Percentiles rank a stretch among this genome's conserved stretches.
These are phyloP conservation scores for Davidsoniella eucalypti DNA, from an alignment of 2,329 filamentous ascomycete genomes.

Conservation along the genomic window DNA sequence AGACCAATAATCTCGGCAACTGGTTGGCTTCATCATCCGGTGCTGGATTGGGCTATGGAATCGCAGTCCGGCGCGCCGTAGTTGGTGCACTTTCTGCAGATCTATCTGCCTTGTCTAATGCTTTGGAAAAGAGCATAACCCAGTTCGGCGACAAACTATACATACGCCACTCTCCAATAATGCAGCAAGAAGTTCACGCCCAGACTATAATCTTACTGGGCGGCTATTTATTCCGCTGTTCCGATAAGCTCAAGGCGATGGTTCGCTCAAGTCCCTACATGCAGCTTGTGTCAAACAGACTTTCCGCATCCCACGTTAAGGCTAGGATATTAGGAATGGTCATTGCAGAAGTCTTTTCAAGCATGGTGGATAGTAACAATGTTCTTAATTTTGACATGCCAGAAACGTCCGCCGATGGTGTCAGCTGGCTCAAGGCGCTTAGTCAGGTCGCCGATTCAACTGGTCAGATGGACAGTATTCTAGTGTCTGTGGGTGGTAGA, in stretches of 20 bases:
- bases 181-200: conserved; percentile 77
- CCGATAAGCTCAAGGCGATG: conserved; percentile 49
- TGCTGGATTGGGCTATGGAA: conserved; percentile 44
- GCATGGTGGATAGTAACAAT: conserved; percentile 50
- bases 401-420: conserved; percentile 57
- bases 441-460: conserved; percentile 43
- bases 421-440: conserved; percentile 56
- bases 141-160: conserved; percentile 77
- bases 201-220: conserved; percentile 64
- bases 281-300: conserved; percentile 66
- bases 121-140: conserved; percentile 51
- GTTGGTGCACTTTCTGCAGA: conserved; percentile 39
- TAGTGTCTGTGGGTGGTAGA: conserved; percentile 15
- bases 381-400: conserved; percentile 72
- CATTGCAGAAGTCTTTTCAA: conserved; percentile 56
- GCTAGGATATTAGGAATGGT: conserved; percentile 78
- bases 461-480: conserved; percentile 39
- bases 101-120: conserved; percentile 32
- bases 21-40: conserved; percentile 52
- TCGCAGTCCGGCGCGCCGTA: conserved; percentile 51
- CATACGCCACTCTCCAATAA: conserved; percentile 66
- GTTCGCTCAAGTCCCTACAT: conserved; percentile 60
- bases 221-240: conserved; percentile 55
- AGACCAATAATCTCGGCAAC: conserved; percentile 37
- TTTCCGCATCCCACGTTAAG: conserved; percentile 57